Percentiles rank a stretch among this genome's conserved stretches.
phyloP scores from a whole-genome alignment of 129 eudicot genomes.

The Lactuca sativa region DNA sequence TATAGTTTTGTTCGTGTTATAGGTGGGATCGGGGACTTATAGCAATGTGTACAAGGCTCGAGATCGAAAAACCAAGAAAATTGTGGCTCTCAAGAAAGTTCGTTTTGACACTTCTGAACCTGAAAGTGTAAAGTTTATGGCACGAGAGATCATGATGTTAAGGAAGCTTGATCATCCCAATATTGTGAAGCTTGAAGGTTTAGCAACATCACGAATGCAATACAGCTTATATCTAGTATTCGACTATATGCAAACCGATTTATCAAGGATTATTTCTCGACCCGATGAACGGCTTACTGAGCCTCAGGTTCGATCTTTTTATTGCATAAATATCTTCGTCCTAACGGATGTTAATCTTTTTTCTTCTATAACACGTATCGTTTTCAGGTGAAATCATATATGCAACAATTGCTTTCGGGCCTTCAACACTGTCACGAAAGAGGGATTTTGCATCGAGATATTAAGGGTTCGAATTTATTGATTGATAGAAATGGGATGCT shows the following conservation, averaged over 20 bases:
- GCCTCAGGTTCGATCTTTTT: conserved; percentile 46
- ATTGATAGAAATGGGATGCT: conserved; percentile 62
- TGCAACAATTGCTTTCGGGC: conserved; percentile 66
- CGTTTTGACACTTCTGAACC: conserved; percentile 72
- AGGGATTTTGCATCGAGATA: conserved; percentile 70
- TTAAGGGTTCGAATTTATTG: conserved; percentile 65
- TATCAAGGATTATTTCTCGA: conserved; percentile 48
- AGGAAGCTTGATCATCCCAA: conserved; percentile 72
- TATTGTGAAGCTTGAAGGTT: conserved; percentile 66
- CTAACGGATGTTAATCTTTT: neutral
- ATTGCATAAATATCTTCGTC: too few species aligned
- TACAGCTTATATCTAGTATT: conserved; percentile 63
- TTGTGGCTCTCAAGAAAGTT: conserved; percentile 72
- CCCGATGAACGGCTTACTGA: conserved; percentile 58
- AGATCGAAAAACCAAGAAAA: conserved; percentile 56
- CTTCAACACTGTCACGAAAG: conserved; percentile 73
- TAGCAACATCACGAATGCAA: conserved; percentile 72
- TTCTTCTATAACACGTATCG: neutral
- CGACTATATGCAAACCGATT: conserved; percentile 64
- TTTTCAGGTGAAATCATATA: conserved; percentile 58
- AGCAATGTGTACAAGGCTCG: conserved; percentile 79
- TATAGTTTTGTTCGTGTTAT: neutral
- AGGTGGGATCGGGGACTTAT: conserved; percentile 78
- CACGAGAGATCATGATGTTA: conserved; percentile 66
- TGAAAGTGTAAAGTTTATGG: conserved; percentile 73